Evolutionary conservation across 1,284 basidiomycete genomes (phyloP).

Genomic region (Tetrapyrgos nigripes): DNA sequence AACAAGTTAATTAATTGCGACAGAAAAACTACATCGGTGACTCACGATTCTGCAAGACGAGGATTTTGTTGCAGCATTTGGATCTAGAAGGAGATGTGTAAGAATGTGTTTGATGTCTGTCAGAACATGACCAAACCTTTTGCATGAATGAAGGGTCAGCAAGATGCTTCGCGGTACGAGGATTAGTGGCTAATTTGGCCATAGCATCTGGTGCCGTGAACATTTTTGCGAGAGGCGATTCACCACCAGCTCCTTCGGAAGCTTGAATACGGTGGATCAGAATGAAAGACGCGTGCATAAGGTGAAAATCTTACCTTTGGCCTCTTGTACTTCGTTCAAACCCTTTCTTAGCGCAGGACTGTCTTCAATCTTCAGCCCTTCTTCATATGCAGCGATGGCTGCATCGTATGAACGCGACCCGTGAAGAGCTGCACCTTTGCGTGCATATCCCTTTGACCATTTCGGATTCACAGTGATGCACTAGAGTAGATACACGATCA

Average conservation of each 20-base stretch:
- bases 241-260: conserved; percentile 49
- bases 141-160: conserved; percentile 83
- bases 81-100: conserved; percentile 1
- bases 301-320: conserved; percentile 58
- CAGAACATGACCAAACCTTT: conserved; percentile 47
- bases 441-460: conserved; percentile 92
- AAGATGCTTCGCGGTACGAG: conserved; percentile 85
- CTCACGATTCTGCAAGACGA: conserved; percentile 58
- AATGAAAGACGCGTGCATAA: conserved; percentile 12
- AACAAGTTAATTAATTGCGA: background rate
- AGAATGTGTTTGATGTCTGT: background rate
- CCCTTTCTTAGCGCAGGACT: conserved; percentile 87
- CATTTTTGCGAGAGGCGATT: conserved; percentile 74
- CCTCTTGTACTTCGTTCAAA: conserved; percentile 85
- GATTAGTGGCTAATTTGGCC: conserved; percentile 85
- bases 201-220: conserved; percentile 89
- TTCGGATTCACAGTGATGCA: conserved; percentile 81
- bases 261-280: conserved; percentile 35
- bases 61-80: conserved; percentile 71
- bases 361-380: conserved; percentile 83
- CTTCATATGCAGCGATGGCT: conserved; percentile 83
- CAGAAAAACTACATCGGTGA: background rate
- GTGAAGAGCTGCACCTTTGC: conserved; percentile 96
- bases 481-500: conserved; percentile 39
- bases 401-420: conserved; percentile 83